Conservation (phyloP, 192 early-diverging fungal species). For the Linnemannia schmuckeri region DNA sequence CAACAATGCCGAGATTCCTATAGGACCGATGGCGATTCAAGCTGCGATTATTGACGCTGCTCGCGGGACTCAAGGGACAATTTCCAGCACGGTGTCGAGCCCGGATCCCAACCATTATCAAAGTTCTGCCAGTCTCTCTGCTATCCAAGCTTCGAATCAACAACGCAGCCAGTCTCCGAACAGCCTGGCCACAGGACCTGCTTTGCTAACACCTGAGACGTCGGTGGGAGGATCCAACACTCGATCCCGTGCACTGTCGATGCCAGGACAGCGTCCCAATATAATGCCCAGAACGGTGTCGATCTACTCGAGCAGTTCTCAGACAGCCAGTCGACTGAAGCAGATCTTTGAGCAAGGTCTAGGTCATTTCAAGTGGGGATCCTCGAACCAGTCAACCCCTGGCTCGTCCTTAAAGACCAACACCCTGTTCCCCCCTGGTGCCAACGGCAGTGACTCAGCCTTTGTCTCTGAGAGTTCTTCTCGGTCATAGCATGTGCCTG, state of each 20-base stretch:
- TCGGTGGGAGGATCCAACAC: background rate
- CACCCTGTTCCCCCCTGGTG: background rate
- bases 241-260: slow-evolving; percentile 45
- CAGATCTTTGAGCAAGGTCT: slow-evolving; percentile 50
- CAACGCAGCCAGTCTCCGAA: background rate
- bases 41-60: slow-evolving; percentile 51
- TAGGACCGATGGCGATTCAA: slow-evolving; percentile 33
- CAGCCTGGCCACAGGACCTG: background rate
- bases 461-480: background rate
- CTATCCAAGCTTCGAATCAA: background rate
- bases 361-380: slow-evolving; percentile 36
- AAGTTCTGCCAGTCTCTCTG: background rate
- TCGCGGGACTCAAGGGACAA: slow-evolving; percentile 9
- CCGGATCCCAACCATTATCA: slow-evolving; percentile 40
- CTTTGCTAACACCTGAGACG: slow-evolving; percentile 20
- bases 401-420: background rate
- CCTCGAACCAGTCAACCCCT: background rate
- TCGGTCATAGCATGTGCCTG: background rate
- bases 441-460: background rate
- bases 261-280: slow-evolving; percentile 43
- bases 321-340: slow-evolving; percentile 40
- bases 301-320: slow-evolving; percentile 52
- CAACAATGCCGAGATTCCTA: slow-evolving; percentile 22
- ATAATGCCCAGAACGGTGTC: slow-evolving; percentile 50
- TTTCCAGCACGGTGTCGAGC: slow-evolving; percentile 31